phyloP scores from a whole-genome alignment of 306 rosid species.

The Gastrolobium bilobum region DNA sequence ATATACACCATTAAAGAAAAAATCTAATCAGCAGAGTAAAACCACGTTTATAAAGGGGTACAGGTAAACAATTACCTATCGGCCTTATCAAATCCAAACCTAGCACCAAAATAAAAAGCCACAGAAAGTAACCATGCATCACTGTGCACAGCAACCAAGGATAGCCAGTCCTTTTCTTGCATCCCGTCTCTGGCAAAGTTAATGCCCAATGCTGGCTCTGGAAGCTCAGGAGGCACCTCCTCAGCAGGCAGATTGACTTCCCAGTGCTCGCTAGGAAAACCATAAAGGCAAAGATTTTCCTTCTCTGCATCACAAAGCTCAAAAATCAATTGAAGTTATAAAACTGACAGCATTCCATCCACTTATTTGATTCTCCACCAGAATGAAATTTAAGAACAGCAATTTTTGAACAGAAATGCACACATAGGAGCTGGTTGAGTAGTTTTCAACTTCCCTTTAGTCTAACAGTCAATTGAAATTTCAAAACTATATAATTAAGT shows the following conservation, averaged over 20 bases:
- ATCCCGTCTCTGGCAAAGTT: conserved; percentile 77
- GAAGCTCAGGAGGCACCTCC: conserved; percentile 83
- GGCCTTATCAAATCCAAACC: conserved; percentile 71
- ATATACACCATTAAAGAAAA: neutral
- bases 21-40: conserved; percentile 10
- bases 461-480: neutral
- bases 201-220: conserved; percentile 81
- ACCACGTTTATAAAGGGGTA: conserved; percentile 7
- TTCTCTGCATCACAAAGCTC: conserved; percentile 60
- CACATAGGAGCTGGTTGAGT: neutral
- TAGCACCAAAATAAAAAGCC: conserved; percentile 72
- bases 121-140: conserved; percentile 82
- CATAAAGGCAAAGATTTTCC: conserved; percentile 84
- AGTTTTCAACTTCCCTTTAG: neutral
- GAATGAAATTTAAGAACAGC: too few relatives aligned
- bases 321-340: neutral
- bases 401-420: neutral
- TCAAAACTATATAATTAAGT: neutral
- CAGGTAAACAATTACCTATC: conserved; percentile 63
- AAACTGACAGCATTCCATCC: neutral
- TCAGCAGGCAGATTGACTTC: conserved; percentile 76
- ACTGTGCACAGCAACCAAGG: conserved; percentile 79
- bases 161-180: conserved; percentile 75
- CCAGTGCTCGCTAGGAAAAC: conserved; percentile 79
- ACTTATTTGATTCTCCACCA: too few relatives aligned